phyloP scores from a whole-genome alignment of 2,329 filamentous ascomycete genomes.

The Alternaria hordeiaustralica region DNA sequence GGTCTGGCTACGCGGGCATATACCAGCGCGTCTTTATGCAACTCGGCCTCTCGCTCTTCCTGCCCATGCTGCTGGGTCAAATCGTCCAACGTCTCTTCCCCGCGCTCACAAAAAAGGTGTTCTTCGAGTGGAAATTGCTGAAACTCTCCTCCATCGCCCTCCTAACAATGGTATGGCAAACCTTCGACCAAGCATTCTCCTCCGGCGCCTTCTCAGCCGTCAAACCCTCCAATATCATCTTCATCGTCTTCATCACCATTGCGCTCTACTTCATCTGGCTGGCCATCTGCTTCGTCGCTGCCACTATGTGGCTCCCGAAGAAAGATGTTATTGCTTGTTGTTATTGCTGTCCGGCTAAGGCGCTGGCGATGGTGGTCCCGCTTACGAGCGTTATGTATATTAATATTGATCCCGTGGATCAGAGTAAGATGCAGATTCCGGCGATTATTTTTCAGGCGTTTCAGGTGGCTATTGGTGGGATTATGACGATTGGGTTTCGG shows the following conservation, averaged over 20 bases:
- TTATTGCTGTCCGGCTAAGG: slow-evolving; percentile 77
- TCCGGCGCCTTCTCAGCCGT: slow-evolving; percentile 67
- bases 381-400: slow-evolving; percentile 72
- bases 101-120: slow-evolving; percentile 62
- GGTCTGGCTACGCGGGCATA: slow-evolving; percentile 63
- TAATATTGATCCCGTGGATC: slow-evolving; percentile 60
- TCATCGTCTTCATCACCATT: slow-evolving; percentile 72
- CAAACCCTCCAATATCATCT: slow-evolving; percentile 66
- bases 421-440: slow-evolving; percentile 67
- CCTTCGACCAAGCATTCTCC: slow-evolving; percentile 70
- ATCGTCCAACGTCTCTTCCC: slow-evolving; percentile 63
- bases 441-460: slow-evolving; percentile 63
- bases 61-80: slow-evolving; percentile 70
- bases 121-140: slow-evolving; percentile 53
- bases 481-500: slow-evolving; percentile 52
- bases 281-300: slow-evolving; percentile 64
- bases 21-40: slow-evolving; percentile 73
- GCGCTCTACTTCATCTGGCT: slow-evolving; percentile 69
- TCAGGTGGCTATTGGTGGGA: slow-evolving; percentile 51
- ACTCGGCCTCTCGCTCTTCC: slow-evolving; percentile 69
- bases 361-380: slow-evolving; percentile 72
- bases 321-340: slow-evolving; percentile 73
- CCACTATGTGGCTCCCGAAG: slow-evolving; percentile 61
- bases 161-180: slow-evolving; percentile 66
- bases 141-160: slow-evolving; percentile 56